Conservation (phyloP, 805 yeast genomes). For the Lipomyces lipofer region DNA sequence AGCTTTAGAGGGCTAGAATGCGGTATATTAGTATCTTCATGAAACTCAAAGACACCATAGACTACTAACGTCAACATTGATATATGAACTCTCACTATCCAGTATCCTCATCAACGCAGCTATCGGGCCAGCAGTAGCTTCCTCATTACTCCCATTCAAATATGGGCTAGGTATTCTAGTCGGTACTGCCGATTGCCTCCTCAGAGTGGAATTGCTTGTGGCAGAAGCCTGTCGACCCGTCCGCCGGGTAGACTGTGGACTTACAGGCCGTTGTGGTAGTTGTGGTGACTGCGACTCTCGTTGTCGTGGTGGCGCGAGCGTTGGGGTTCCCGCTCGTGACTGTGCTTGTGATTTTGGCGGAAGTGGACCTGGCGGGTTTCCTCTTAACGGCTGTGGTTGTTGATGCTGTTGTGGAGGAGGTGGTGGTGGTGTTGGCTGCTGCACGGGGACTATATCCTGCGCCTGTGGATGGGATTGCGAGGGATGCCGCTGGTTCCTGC, state of each 20-base stretch:
- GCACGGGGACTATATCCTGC: neutral
- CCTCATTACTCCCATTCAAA: too few species aligned
- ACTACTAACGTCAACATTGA: constrained; percentile 8
- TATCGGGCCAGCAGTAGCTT: constrained; percentile 7
- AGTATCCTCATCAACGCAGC: constrained; percentile 13
- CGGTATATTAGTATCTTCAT: too few species aligned
- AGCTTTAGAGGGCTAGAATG: neutral
- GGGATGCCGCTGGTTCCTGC: constrained; percentile 9
- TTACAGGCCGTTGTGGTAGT: neutral
- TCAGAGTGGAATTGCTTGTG: neutral
- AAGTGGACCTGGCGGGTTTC: neutral
- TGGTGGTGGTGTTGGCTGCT: neutral
- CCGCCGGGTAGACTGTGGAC: too few species aligned
- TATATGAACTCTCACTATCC: constrained; percentile 15
- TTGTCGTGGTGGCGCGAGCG: neutral
- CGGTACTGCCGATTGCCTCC: neutral
- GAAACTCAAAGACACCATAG: too few species aligned
- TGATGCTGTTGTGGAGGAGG: too few species aligned
- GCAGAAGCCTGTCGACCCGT: too few species aligned
- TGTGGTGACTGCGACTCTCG: neutral
- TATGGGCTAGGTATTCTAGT: neutral
- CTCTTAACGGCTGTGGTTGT: neutral
- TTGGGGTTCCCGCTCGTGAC: neutral
- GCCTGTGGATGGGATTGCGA: neutral
- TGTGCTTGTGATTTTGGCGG: constrained; percentile 2